phyloP scores from a whole-genome alignment of 2,329 filamentous ascomycete species.

The Alternaria sp. region DNA sequence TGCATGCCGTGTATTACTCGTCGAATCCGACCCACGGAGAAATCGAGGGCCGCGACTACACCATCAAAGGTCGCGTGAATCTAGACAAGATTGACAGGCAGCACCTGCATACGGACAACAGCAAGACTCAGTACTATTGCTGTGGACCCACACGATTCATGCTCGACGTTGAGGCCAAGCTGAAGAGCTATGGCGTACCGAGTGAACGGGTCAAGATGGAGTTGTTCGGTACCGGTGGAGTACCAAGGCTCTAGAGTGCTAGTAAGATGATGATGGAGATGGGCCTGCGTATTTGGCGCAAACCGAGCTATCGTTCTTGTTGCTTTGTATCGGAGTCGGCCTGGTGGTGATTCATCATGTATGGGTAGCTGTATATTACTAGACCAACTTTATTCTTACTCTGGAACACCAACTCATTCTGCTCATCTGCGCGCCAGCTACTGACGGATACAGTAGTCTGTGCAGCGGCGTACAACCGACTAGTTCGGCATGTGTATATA shows the following conservation, averaged over 20 bases:
- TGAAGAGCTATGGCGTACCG: constrained; percentile 66
- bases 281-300: neutral
- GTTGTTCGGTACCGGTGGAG: constrained; percentile 62
- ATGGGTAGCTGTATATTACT: neutral
- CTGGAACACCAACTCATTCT: neutral
- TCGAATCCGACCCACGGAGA: constrained; percentile 58
- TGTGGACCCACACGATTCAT: constrained; percentile 78
- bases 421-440: constrained; percentile 8
- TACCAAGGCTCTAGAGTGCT: constrained; percentile 39
- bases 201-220: constrained; percentile 71
- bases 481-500: constrained; percentile 10
- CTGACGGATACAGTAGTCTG: constrained; percentile 5
- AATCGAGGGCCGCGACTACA: constrained; percentile 64
- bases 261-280: neutral
- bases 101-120: constrained; percentile 65
- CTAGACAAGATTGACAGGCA: constrained; percentile 64
- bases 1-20: constrained; percentile 67
- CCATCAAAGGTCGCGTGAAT: constrained; percentile 66
- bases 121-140: constrained; percentile 70
- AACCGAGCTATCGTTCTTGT: neutral
- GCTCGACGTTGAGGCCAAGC: constrained; percentile 63
- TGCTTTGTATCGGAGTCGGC: constrained; percentile 8
- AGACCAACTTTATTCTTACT: neutral
- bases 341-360: constrained; percentile 2
- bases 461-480: constrained; percentile 15